Evolutionary conservation across 176 grass and related monocot species (phyloP).

Genomic region (Hordeum vulgare): DNA sequence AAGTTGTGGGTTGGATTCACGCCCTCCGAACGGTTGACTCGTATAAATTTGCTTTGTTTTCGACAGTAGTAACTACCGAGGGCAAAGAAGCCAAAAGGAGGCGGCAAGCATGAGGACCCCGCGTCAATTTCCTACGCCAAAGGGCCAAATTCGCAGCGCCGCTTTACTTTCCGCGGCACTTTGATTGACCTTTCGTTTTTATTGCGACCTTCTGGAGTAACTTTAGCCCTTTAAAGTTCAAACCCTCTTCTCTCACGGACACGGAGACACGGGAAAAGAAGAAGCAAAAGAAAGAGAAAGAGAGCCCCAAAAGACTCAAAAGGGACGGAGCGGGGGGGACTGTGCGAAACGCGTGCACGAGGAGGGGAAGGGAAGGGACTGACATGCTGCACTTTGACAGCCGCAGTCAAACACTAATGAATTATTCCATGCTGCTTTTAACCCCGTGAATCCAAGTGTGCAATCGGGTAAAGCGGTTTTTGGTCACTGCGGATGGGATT

Average conservation of each 20-base stretch:
- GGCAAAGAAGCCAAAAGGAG: background rate
- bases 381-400: conserved; percentile 7
- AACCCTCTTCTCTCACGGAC: background rate
- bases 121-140: background rate
- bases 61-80: too few relatives aligned
- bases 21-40: background rate
- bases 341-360: conserved; percentile 39
- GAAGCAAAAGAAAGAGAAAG: background rate
- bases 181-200: conserved; percentile 38
- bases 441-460: conserved; percentile 22
- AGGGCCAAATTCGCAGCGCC: background rate
- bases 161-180: background rate
- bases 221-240: conserved; percentile 38
- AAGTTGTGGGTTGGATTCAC: background rate
- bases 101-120: background rate
- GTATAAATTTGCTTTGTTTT: background rate
- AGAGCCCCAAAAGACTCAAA: conserved; percentile 44
- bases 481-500: conserved; percentile 27
- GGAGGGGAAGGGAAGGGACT: conserved; percentile 10
- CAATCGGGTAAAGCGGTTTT: conserved; percentile 36
- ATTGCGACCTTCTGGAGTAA: conserved; percentile 8
- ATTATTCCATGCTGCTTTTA: conserved; percentile 27
- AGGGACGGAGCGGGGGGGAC: background rate
- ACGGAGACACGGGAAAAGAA: background rate
- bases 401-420: conserved; percentile 31